Evolutionary conservation across 805 yeast genomes (phyloP), one percentile per base, ranked within the genome.

Genomic region (Myxozyma monticola): DNA sequence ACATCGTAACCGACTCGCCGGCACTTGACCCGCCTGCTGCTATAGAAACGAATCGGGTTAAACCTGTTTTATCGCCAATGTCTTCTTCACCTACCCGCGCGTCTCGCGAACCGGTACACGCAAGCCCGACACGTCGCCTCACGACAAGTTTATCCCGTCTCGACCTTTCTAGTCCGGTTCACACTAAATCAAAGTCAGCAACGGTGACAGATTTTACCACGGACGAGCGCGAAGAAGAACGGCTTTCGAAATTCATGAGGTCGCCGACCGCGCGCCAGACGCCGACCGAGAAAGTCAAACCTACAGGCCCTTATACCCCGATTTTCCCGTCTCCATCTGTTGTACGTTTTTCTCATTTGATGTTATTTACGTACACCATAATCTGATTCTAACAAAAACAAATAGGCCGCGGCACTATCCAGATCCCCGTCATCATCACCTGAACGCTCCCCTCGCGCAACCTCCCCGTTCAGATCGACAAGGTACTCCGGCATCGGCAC

Each of bases 401-500:
- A 18, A 25, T 29, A 41, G 45, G 42, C 48, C 15, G 26, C 42
- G 21, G 33, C 49, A 2, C 28, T 51, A 20, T 25, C 47, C 12
- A 31, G 47, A 9, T 44, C 54, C 9, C 57, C 50, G 5, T 43
- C 54, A 9, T 34, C 35, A 4, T 52, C 56, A n/a, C 54, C 51
- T 6, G 51, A 48, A 29, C 46, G 45, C 17, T 37, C 51, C 18
- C 36, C 47, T 2, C 24, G 10, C 5, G 26, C 18, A 17, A 3
- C 45, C 8, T 49, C 54, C 2, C 57, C 55, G n/a, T 53, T 53
- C 37, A 30, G 55, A 12, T 42, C 55, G 12, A 46, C 22, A 18
- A 41, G 57, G 4, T 49, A 49, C 17, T 53, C 57, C 18, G 54
- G 54, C 5, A 41, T 53, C 36, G 57, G 57, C 18, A 53, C 57